Base-by-base conservation (phyloP, 2,329 filamentous ascomycete species). In the Aspergillus puulaauensis region DNA sequence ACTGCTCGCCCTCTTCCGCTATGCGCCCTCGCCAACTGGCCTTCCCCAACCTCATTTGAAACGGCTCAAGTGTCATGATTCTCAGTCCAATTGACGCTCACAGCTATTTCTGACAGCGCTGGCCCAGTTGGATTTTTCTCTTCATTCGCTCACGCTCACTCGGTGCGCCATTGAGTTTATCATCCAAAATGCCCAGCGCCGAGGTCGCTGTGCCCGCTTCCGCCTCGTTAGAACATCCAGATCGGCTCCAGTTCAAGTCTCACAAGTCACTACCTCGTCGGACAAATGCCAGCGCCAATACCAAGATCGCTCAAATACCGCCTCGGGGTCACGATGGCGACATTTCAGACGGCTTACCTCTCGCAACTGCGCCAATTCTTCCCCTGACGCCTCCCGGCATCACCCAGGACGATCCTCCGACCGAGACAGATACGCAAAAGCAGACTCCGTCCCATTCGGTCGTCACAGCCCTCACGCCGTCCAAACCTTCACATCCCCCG, bases 401-500 rank as follows among this genome's bases (percentile, higher is more conserved):
- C 48, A 61, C 61, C 56, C 62, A 65, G 21, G 68, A 71, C 52
- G 61, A 68, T 21, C 19, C 56, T 21, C 56, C 57, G 48, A 64
- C 57, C 54, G 61, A 62, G 57, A 50, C 48, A 40, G 67, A 64
- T 27, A 62, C 63, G 51, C 65, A 52, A 33, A 63, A 62, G 35
- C 64, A 67, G 62, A 57, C 64, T 61, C 65, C 72, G 56, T 62
- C 64, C 54, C 56, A 64, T 43, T 58, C 65, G 23, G 65, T 68
- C 21, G 60, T 60, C 39, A 65, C 65, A 31, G 65, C 65, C 39
- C 77, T 79, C 54, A 90, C 87, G 5, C 86, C 87, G 50, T 82
- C 85, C 27, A 84, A 85, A 62, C 84, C 87, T 62, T 82, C 82
- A 67, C 90, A 86, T 65, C 87, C 87, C 15, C 89, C 88, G 33